Conservation (phyloP, 2,329 filamentous ascomycete genomes). For the Botrytis elliptica region DNA sequence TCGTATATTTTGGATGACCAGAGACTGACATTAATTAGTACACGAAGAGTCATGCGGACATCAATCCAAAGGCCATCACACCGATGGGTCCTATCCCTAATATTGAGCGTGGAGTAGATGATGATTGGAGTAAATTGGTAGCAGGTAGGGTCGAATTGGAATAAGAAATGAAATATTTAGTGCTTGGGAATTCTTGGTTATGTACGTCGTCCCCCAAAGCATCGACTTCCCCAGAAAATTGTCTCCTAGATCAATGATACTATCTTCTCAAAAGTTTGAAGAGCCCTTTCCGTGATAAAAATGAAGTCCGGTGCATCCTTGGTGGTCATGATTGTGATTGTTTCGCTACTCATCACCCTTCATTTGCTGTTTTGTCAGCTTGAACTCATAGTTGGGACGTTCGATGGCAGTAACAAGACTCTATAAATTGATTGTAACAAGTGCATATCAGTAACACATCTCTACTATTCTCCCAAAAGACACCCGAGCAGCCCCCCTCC, state of each 20-base stretch:
- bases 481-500: too few species aligned
- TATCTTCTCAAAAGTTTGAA: neutral
- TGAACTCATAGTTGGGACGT: neutral
- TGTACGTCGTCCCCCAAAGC: neutral
- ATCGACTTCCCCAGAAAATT: neutral
- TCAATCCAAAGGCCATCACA: conserved; percentile 71
- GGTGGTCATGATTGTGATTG: neutral
- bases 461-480: neutral
- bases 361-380: neutral
- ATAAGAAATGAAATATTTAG: conserved; percentile 64
- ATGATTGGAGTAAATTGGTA: conserved; percentile 55
- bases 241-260: neutral
- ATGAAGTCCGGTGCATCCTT: neutral
- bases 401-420: neutral
- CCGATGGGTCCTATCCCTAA: conserved; percentile 82
- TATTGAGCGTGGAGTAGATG: conserved; percentile 64
- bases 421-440: neutral
- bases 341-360: neutral
- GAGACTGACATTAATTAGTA: conserved; percentile 59
- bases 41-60: conserved; percentile 75
- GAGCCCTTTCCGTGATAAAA: neutral
- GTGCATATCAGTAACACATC: neutral
- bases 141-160: conserved; percentile 82
- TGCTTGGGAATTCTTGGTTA: neutral
- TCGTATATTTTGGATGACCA: neutral